Conservation (phyloP, 2,329 filamentous ascomycete species). For the Talaromyces sp. region DNA sequence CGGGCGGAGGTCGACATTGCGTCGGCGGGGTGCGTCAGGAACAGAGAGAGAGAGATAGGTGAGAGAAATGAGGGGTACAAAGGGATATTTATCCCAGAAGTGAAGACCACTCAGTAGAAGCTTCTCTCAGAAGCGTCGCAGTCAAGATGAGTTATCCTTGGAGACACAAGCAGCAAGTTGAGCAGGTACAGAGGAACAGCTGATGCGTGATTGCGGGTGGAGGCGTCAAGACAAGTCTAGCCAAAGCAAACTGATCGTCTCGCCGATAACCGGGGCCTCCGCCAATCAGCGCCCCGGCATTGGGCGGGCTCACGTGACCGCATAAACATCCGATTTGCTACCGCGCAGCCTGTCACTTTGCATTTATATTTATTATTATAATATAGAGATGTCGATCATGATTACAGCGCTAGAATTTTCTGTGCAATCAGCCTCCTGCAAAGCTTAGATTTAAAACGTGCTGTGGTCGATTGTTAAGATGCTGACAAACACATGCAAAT, state of each 20-base stretch:
- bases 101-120: not conserved
- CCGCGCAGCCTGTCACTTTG: too few relatives aligned
- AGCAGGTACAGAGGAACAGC: not conserved
- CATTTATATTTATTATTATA: not conserved
- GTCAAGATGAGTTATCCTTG: not conserved
- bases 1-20: slow-evolving; percentile 88
- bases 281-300: not conserved
- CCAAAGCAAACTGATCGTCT: not conserved
- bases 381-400: not conserved
- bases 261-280: not conserved
- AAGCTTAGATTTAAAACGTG: not conserved
- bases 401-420: not conserved
- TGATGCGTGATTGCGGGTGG: not conserved
- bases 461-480: not conserved
- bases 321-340: not conserved
- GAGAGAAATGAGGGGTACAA: not conserved
- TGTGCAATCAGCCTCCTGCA: not conserved
- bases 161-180: not conserved
- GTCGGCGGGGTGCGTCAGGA: slow-evolving; percentile 9
- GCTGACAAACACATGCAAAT: not conserved
- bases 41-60: not conserved
- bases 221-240: not conserved
- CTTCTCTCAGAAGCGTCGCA: too few relatives aligned
- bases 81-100: not conserved
- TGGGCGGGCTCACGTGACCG: not conserved